Evolutionary conservation across 2,329 filamentous ascomycete genomes (phyloP).

Genomic region (Pseudogymnoascus sp.): DNA sequence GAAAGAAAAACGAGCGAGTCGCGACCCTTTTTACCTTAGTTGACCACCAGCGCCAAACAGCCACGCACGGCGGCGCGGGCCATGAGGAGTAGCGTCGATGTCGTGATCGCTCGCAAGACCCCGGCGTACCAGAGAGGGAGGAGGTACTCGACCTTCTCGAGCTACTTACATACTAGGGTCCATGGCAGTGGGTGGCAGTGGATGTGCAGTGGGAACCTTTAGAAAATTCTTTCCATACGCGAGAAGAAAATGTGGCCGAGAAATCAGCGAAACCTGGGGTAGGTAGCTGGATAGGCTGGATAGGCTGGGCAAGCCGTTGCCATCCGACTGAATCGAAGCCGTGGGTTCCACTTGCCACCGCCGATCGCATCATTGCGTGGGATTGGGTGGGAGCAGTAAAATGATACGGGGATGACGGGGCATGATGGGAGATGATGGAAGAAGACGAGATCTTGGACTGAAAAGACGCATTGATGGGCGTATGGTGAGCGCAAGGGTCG

Average conservation of each 20-base stretch:
- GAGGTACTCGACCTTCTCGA: neutral
- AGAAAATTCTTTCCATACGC: neutral
- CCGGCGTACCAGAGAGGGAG: neutral
- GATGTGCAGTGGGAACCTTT: neutral
- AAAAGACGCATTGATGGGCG: neutral
- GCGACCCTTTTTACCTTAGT: neutral
- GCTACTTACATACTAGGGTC: neutral
- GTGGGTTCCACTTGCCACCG: neutral
- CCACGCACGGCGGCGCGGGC: neutral
- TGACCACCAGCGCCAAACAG: neutral
- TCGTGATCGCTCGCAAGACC: constrained; percentile 4
- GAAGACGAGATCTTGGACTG: constrained; percentile 1
- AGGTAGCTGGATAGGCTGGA: neutral
- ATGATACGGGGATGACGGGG: constrained; percentile 1
- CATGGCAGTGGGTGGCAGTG: neutral
- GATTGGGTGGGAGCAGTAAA: neutral
- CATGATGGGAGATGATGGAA: neutral
- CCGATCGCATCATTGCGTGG: neutral
- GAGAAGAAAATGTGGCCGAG: constrained; percentile 4
- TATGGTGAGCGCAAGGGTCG: neutral
- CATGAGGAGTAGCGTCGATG: constrained; percentile 3
- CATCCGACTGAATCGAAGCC: neutral
- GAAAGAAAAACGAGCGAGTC: neutral
- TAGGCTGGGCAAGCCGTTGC: neutral
- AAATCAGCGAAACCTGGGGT: constrained; percentile 1